These are phyloP conservation scores for Neonectria ditissima DNA, from an alignment of 2,329 filamentous ascomycete species.

Conservation along the genomic window DNA sequence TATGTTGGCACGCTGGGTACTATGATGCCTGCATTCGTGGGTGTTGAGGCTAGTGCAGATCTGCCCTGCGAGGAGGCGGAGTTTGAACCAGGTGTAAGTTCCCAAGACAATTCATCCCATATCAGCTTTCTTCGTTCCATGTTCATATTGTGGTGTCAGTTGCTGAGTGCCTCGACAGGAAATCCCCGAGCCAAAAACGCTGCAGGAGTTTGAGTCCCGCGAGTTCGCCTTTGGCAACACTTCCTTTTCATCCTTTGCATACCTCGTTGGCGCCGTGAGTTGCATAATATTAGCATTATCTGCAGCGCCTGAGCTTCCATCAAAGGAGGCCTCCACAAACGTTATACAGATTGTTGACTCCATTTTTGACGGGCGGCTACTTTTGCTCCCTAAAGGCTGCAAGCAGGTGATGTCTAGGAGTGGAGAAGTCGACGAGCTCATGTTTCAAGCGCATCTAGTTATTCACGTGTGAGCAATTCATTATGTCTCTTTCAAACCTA, in stretches of 20 bases:
- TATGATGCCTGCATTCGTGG: slow-evolving; percentile 44
- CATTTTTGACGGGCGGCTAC: slow-evolving; percentile 27
- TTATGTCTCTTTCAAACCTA: fast-evolving
- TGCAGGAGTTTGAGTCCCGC: slow-evolving; percentile 31
- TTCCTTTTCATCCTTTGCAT: slow-evolving; percentile 31
- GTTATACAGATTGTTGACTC: slow-evolving; percentile 35
- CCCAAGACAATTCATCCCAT: not conserved
- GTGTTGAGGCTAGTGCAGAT: slow-evolving; percentile 64
- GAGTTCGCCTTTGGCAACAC: slow-evolving; percentile 25
- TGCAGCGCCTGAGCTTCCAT: slow-evolving; percentile 18
- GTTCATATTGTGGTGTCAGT: fast-evolving
- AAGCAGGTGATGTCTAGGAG: slow-evolving; percentile 21
- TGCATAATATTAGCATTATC: slow-evolving; percentile 28
- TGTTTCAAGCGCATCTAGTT: slow-evolving; percentile 35
- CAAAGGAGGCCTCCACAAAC: slow-evolving; percentile 20
- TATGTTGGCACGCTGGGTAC: slow-evolving; percentile 48
- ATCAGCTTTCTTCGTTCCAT: fast-evolving
- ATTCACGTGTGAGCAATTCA: slow-evolving; percentile 31
- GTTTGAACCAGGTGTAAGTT: slow-evolving; percentile 57
- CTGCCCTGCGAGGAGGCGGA: slow-evolving; percentile 74
- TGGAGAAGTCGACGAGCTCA: slow-evolving; percentile 32
- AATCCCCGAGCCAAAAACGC: slow-evolving; percentile 23
- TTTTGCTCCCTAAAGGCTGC: slow-evolving; percentile 18
- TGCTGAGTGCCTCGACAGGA: not conserved
- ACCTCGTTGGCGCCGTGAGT: slow-evolving; percentile 28